phyloP scores from a whole-genome alignment of 2,329 filamentous ascomycete genomes.

The Monosporascus sp. region DNA sequence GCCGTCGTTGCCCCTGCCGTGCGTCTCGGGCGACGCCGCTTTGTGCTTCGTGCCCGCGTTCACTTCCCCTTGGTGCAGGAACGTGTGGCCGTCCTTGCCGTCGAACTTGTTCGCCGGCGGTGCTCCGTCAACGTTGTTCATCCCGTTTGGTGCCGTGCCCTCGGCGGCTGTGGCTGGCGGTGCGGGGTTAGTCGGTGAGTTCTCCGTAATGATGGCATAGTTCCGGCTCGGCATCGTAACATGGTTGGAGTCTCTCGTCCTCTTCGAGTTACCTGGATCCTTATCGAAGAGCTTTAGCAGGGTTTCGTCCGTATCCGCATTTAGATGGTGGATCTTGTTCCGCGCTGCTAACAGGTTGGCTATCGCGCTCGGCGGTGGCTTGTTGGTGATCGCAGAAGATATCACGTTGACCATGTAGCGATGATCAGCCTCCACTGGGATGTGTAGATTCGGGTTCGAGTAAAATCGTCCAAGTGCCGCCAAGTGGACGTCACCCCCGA shows the following conservation, averaged over 20 bases:
- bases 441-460: constrained; percentile 73
- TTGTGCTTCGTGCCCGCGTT: constrained; percentile 72
- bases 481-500: constrained; percentile 90
- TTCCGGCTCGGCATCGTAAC: constrained; percentile 91
- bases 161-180: constrained; percentile 12
- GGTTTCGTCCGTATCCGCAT: constrained; percentile 78
- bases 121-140: constrained; percentile 4
- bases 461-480: constrained; percentile 93
- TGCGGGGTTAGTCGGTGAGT: constrained; percentile 55
- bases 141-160: constrained; percentile 6
- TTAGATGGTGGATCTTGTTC: constrained; percentile 73
- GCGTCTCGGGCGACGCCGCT: constrained; percentile 53
- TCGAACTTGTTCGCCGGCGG: constrained; percentile 21
- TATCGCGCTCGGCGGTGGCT: constrained; percentile 80
- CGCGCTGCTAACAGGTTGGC: constrained; percentile 86
- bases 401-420: constrained; percentile 95
- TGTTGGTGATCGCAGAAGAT: constrained; percentile 93
- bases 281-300: constrained; percentile 88
- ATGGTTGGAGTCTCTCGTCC: constrained; percentile 70
- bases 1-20: constrained; percentile 52
- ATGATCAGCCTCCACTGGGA: constrained; percentile 76
- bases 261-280: constrained; percentile 73
- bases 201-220: constrained; percentile 86
- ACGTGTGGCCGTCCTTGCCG: constrained; percentile 61
- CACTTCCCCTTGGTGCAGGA: constrained; percentile 72